Evolutionary conservation across 1,284 basidiomycete species (phyloP), one percentile per base, ranked within the genome.

Genomic region (Cryptococcus floricola): DNA sequence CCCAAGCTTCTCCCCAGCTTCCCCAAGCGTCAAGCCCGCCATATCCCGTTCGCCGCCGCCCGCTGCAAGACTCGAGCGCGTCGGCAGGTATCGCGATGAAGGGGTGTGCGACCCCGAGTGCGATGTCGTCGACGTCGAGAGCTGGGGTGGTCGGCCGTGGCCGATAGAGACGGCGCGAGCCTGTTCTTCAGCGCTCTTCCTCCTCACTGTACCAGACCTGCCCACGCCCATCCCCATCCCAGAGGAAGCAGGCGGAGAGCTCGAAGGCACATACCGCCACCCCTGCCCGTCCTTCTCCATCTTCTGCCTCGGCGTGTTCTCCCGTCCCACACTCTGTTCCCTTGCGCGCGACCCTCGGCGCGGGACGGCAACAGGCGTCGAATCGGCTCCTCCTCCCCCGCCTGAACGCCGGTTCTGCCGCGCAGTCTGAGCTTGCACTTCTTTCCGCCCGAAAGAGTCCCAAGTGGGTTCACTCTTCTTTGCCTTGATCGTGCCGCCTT

Each of bases 361-460:
- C 25, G 59, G 48, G 19, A 48, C 31, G 31, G 50, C 56, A 41
- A 41, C 50, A 41, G 62, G 50, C 14, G 27, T 52, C 18, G 53
- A 23, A 25, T 53, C 44, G 46, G 47, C 47, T 23, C 44, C 34
- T n/a, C 16, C 39, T 38, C 34, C n/a, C 27, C 39, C 27, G 19
- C 31, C 18, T 23, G 46, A 14, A 37, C 18, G 48, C 28, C 28
- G 19, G 19, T 19, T 37, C 19, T 28, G 23, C 43, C 39, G 14
- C 39, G 51, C 49, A 39, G 59, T 51, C 46, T 54, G 52, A 31
- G 59, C 63, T 16, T 63, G 52, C n/a, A 71, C 58, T 34, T 64
- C 67, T 23, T 68, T 60, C 53, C 60, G 62, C 25, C 68, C 73
- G 44, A 71, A 70, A 16, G 64, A 58, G 50, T 75, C 73, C 73